Evolutionary conservation across 2,329 filamentous ascomycete genomes (phyloP).

Genomic region (Xenoacremonium recifei): DNA sequence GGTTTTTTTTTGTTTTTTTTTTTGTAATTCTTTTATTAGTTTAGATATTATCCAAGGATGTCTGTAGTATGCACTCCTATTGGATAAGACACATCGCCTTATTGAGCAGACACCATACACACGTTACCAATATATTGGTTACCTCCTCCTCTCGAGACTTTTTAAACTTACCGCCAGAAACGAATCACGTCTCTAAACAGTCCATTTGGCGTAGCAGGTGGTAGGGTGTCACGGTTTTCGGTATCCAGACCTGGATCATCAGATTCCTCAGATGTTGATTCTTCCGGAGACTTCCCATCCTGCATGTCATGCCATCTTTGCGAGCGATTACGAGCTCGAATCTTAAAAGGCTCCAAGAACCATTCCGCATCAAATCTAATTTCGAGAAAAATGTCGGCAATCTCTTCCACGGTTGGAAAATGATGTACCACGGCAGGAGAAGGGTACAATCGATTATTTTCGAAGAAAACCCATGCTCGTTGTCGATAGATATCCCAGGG

Average conservation of each 20-base stretch:
- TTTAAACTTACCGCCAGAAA: too few species aligned
- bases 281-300: neutral
- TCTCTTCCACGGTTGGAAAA: slow-evolving; percentile 3
- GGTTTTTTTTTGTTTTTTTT: too few species aligned
- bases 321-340: slow-evolving; percentile 6
- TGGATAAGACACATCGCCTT: too few species aligned
- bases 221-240: too few species aligned
- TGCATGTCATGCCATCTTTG: slow-evolving; percentile 9
- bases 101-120: too few species aligned
- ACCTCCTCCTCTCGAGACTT: too few species aligned
- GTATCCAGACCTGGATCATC: neutral
- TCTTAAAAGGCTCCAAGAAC: neutral
- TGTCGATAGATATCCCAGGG: slow-evolving; percentile 5
- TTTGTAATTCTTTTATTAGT: too few species aligned
- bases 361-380: neutral
- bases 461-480: slow-evolving; percentile 13
- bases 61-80: too few species aligned
- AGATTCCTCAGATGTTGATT: neutral
- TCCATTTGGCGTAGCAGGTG: too few species aligned
- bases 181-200: too few species aligned
- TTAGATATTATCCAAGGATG: too few species aligned
- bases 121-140: too few species aligned
- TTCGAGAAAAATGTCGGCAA: neutral
- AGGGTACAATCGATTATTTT: slow-evolving; percentile 4
- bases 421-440: neutral